phyloP scores from a whole-genome alignment of 805 yeast species.

The Wickerhamiella bombiphila region DNA sequence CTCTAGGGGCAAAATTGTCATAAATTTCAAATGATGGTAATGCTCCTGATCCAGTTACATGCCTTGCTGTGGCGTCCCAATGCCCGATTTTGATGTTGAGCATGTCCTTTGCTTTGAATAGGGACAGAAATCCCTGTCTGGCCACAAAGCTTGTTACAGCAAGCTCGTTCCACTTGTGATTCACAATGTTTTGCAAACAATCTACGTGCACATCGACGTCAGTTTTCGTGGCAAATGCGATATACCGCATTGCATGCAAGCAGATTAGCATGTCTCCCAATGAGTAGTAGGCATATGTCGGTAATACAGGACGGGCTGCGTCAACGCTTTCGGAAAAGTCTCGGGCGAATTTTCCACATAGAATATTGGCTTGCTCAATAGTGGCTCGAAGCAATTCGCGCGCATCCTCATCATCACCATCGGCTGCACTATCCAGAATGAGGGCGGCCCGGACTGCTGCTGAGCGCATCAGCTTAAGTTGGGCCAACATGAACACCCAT shows the following conservation, averaged over 20 bases:
- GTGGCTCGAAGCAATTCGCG: not conserved
- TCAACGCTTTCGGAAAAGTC: slow-evolving; percentile 8
- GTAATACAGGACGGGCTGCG: slow-evolving; percentile 5
- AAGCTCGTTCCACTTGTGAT: slow-evolving; percentile 20
- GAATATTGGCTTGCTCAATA: slow-evolving; percentile 1
- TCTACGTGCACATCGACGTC: slow-evolving; percentile 20
- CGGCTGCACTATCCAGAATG: not conserved
- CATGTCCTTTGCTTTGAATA: slow-evolving; percentile 28
- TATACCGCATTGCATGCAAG: slow-evolving; percentile 14
- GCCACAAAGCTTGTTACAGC: slow-evolving; percentile 26
- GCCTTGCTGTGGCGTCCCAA: slow-evolving; percentile 3
- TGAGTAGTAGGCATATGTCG: slow-evolving; percentile 7
- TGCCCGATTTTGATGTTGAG: slow-evolving; percentile 12
- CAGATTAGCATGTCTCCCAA: slow-evolving; percentile 10
- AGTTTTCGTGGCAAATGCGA: slow-evolving; percentile 13
- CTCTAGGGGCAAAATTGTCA: not conserved
- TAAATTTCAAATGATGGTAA: slow-evolving; percentile 7
- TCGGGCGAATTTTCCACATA: slow-evolving; percentile 10
- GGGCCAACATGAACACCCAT: not conserved
- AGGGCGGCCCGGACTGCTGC: not conserved
- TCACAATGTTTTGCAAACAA: slow-evolving; percentile 15
- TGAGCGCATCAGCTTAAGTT: not conserved
- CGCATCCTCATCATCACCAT: not conserved
- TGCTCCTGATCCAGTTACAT: slow-evolving; percentile 15
- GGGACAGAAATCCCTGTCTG: slow-evolving; percentile 32